Evolutionary conservation across 2,329 filamentous ascomycete genomes (phyloP), one percentile per base, ranked within the genome.

Genomic region (Talaromyces pinophilus): DNA sequence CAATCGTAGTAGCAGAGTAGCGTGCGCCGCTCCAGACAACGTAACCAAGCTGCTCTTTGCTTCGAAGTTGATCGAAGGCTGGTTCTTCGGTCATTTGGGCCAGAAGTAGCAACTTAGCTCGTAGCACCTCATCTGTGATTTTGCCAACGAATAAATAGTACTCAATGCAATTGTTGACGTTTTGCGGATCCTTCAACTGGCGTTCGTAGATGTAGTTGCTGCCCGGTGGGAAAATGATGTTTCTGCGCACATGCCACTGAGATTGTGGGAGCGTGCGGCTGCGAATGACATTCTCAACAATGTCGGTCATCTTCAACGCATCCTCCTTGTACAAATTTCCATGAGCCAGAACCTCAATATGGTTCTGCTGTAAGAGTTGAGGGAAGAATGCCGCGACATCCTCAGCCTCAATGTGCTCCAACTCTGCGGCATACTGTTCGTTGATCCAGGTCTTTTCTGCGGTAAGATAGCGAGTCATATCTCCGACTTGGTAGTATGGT

Each of bases 11-110:
- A n/a, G 88, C 82, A 64, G 90, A 87, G 62, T 86, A 85, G 46
- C 90, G 84, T 11, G 88, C 84, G 33, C 92, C 92, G 59, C 91
- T 94, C 79, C 94, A 97, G 0, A 99, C 94, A 63, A 99, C 92
- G 72, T 99, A 99, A 13, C 95, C 95, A 6, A 99, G 89, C 79
- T 99, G 94, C 78, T 99, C 94, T 79, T 98, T 97, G 52, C 95
- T 98, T 60, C 95, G 88, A 7, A 99, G 85, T 77, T 96, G 93
- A 78, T 99, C 92, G 75, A 98, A 99, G 8, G 91, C 91, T 3
- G 93, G 93, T 80, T 99, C 95, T 65, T 96, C 91, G 0, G 92
- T 89, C 81, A 99, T 91, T 78, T 98, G 95, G 30, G 92, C 90
- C 50, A 97, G 85, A 5, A 99, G 84, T 50, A 96, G 83, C 0